Evolutionary conservation across 768 basidiomycete species (phyloP), one percentile per base, ranked within the genome.

Genomic region (Sutorius australiensis): DNA sequence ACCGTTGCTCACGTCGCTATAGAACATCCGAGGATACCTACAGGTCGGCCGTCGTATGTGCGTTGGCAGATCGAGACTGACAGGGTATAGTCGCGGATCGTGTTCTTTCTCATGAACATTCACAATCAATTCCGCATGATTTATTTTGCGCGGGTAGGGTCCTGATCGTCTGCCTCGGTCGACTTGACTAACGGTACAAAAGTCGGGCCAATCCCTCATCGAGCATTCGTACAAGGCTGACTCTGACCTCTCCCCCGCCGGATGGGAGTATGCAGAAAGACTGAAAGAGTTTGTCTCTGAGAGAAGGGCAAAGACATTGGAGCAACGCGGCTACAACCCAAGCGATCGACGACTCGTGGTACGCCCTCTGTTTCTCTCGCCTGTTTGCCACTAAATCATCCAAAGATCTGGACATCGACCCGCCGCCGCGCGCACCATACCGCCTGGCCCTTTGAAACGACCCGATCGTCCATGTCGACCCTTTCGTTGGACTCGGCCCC

Each of bases 51-150:
- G 30, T 14, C 36, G 12, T n/a, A 34, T 32, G 14, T 17, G 31
- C 19, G 28, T 16, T 40, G 1, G 27, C 19, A 46, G 19, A 31
- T 1, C n/a, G 9, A 36, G 32, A 41, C 53, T 61, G 7, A 60
- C 47, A 44, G 1, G 36, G 46, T 61, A 14, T 71, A 98, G 86
- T 92, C 92, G 2, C 77, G 95, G 54, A 94, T 98, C 54, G 91
- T 98, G 24, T 99, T 98, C 78, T 98, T 97, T 78, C 77, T 99
- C 41, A 98, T 98, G 97, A 99, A 99, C 68, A 98, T 99, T 44
- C 95, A 99, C 72, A 98, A 94, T 64, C 79, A 81, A 57, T 89
- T 86, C 66, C 80, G 95, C 19, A 93, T 87, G 43, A 99, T 99
- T 57, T 98, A 95, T 70, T 98, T 99, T 72, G 95, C 95, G 5